Conservation (phyloP, 2,329 filamentous ascomycete species). For the Hypoxylon sp. region DNA sequence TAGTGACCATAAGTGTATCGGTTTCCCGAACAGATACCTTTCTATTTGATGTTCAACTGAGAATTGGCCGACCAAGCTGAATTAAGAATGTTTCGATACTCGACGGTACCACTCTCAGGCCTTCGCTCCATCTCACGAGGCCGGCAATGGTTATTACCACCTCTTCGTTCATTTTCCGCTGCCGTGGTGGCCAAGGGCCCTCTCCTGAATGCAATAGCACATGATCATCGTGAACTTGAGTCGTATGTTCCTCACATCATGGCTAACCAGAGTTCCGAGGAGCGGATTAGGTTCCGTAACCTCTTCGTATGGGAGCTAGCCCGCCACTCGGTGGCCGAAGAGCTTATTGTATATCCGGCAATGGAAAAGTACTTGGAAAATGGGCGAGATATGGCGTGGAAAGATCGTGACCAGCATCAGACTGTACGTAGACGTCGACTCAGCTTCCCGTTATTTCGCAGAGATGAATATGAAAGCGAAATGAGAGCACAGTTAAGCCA, state of each 20-base stretch:
- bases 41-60: neutral
- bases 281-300: conserved; percentile 59
- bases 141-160: neutral
- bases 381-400: conserved; percentile 60
- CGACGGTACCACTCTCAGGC: neutral
- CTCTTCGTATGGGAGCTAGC: conserved; percentile 64
- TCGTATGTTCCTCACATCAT: conserved; percentile 60
- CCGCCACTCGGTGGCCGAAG: conserved; percentile 62
- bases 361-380: conserved; percentile 62
- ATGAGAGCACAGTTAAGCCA: no score
- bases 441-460: no score
- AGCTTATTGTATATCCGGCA: conserved; percentile 67
- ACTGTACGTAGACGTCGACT: no score
- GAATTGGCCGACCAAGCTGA: neutral
- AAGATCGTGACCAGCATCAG: conserved; percentile 63
- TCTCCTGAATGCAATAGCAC: conserved; percentile 54
- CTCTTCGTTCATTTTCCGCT: conserved; percentile 18
- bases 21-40: neutral
- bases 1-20: neutral
- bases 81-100: conserved; percentile 18
- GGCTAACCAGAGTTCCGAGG: conserved; percentile 53
- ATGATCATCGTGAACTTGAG: conserved; percentile 56
- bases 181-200: conserved; percentile 26
- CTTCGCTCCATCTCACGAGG: conserved; percentile 8
- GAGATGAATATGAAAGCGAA: no score